Conservation (phyloP, 495 filamentous ascomycete genomes). For the Aspergillus bridgeri region DNA sequence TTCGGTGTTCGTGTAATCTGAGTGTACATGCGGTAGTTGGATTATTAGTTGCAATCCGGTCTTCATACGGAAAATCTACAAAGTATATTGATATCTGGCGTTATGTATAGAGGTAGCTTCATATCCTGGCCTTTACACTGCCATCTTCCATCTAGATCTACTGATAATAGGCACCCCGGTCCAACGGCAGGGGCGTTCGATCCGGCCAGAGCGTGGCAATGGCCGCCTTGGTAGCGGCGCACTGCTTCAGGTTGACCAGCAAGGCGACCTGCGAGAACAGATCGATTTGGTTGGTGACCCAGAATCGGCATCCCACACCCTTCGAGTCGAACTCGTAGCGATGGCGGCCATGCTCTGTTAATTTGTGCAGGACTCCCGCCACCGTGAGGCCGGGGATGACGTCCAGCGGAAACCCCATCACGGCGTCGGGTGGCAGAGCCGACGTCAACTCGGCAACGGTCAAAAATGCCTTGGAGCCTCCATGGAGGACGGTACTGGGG, state of each 20-base stretch:
- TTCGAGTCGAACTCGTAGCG: slow-evolving; percentile 72
- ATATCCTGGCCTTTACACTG: no score
- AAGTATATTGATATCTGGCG: not conserved
- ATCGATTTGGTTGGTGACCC: slow-evolving; percentile 12
- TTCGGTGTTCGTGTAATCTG: slow-evolving; percentile 5
- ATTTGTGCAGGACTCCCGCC: slow-evolving; percentile 18
- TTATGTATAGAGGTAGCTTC: no score
- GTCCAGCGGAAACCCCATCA: slow-evolving; percentile 17
- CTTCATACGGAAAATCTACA: not conserved
- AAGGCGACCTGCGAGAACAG: slow-evolving; percentile 4
- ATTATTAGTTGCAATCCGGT: not conserved
- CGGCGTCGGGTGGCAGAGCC: not conserved
- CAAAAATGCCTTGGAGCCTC: slow-evolving; percentile 10
- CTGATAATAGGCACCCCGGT: slow-evolving; percentile 15
- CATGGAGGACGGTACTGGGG: slow-evolving; percentile 7
- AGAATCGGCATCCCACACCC: slow-evolving; percentile 33
- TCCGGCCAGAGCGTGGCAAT: slow-evolving; percentile 16
- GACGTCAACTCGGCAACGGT: slow-evolving; percentile 12
- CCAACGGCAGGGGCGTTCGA: slow-evolving; percentile 1
- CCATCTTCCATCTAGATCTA: not conserved
- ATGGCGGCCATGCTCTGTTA: slow-evolving; percentile 73
- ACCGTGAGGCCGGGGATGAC: slow-evolving; percentile 35
- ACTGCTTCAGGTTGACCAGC: slow-evolving; percentile 1
- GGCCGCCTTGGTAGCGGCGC: slow-evolving; percentile 4
- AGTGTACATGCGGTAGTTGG: slow-evolving; percentile 1